Evolutionary conservation across 2,329 filamentous ascomycete genomes (phyloP), one percentile per base, ranked within the genome.

Genomic region (Trichoderma sp.): DNA sequence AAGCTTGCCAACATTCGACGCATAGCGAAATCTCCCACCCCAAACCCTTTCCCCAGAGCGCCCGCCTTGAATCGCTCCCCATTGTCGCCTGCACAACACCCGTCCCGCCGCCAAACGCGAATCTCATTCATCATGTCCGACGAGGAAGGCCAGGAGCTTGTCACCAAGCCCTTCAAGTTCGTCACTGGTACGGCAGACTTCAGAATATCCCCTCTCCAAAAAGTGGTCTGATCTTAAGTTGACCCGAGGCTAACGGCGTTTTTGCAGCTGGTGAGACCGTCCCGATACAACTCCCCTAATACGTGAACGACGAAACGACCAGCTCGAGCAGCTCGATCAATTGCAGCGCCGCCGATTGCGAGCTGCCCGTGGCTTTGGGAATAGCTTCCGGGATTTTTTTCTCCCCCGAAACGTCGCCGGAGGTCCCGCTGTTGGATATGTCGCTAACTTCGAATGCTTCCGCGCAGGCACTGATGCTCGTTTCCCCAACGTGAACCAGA

Each of bases 141-240:
- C 78, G 92, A 92, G 80, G 90, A 93, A 79, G 86, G 89, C 80
- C 78, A 82, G 77, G 92, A 97, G 83, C 87, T 87, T 83, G 86
- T 87, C 76, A 97, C 94, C 85, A 99, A 97, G 90, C 96, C 96
- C 84, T 99, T 99, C 91, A 99, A 99, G 92, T 98, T 98, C 86
- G 96, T 98, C 80, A 98, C 95, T 86, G 95, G 94, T 97, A 89
- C 83, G 93, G 43, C 56, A 39, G 64, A 49, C 54, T 51, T 37
- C n/a, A 66, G 30, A 64, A 78, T 79, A 78, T 78, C 78, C 77
- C 78, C 78, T 78, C 77, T 76, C 14, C n/a, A 68, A 76, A 77
- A 77, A 78, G 78, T 78, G 77, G 76, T 75, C 76, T 77, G 76
- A 79, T 77, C 37, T 58, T 69, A 3, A 21, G 70, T 74, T 18